These are phyloP conservation scores for Annulohypoxylon moriforme DNA, from an alignment of 495 filamentous ascomycete species.

Conservation along the genomic window DNA sequence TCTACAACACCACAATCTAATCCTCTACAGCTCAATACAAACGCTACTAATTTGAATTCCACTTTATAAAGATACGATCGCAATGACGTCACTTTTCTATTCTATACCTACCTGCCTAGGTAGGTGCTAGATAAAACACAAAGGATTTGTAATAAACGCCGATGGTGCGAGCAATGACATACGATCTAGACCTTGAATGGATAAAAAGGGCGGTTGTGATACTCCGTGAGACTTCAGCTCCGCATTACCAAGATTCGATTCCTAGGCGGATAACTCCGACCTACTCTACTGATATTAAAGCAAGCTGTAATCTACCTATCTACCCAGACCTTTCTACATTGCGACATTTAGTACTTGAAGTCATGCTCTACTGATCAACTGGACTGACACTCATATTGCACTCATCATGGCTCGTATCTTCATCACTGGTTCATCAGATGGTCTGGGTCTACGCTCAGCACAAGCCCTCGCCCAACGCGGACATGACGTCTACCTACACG, in stretches of 20 bases:
- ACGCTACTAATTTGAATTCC: background rate
- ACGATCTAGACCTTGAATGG: conserved; percentile 7
- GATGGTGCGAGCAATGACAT: background rate
- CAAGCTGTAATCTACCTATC: background rate
- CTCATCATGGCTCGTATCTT: conserved; percentile 64
- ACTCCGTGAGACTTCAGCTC: conserved; percentile 17
- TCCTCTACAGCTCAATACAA: background rate
- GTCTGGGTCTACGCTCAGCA: conserved; percentile 64
- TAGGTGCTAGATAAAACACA: background rate
- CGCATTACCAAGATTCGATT: conserved; percentile 19
- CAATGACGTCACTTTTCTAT: background rate
- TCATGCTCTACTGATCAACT: background rate
- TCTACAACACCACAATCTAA: background rate
- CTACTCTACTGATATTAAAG: background rate
- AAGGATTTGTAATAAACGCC: conserved; percentile 8
- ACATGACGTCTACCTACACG: conserved; percentile 68
- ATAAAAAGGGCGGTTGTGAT: conserved; percentile 5
- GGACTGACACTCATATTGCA: background rate
- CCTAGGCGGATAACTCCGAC: conserved; percentile 23
- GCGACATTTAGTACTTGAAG: background rate
- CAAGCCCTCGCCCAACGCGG: conserved; percentile 62
- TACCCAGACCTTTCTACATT: background rate
- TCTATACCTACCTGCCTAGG: background rate
- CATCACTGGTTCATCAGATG: conserved; percentile 63
- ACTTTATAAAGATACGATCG: background rate